Percentiles rank a stretch among this genome's conserved stretches.
Conservation (phyloP, 2,329 filamentous ascomycete species). For the Ophiocordyceps unilateralis region DNA sequence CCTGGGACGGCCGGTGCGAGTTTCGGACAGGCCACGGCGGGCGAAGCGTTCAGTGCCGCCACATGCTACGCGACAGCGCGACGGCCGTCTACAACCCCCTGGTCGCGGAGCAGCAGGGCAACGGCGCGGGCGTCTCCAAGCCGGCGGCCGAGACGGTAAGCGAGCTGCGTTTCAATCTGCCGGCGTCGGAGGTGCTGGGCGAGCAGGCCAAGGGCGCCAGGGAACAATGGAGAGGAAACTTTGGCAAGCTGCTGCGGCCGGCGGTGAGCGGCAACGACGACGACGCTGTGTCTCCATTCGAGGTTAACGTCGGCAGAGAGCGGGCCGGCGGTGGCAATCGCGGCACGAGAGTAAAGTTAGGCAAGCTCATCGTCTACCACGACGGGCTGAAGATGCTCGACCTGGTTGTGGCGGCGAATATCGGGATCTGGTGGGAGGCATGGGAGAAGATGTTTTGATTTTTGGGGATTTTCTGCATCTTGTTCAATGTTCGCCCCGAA, state of each 20-base stretch:
- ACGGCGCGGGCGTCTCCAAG: constrained; percentile 9
- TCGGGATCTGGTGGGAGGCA: constrained; percentile 85
- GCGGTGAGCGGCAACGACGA: constrained; percentile 11
- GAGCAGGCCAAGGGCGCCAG: constrained; percentile 15
- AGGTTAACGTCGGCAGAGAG: constrained; percentile 64
- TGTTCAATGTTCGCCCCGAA: too few species aligned
- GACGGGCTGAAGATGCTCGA: constrained; percentile 95
- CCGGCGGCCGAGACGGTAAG: constrained; percentile 38
- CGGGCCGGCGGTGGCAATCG: constrained; percentile 71
- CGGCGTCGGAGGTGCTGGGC: constrained; percentile 34
- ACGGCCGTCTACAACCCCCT: constrained; percentile 24
- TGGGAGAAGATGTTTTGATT: constrained; percentile 44
- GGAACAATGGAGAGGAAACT: constrained; percentile 21
- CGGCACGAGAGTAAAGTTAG: constrained; percentile 79
- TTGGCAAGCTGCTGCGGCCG: constrained; percentile 20
- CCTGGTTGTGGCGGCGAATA: constrained; percentile 74
- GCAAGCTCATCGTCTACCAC: constrained; percentile 77
- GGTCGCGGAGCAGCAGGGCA: constrained; percentile 16
- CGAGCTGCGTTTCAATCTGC: constrained; percentile 82
- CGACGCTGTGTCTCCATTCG: constrained; percentile 28
- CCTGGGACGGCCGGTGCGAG: constrained; percentile 76
- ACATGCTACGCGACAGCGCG: constrained; percentile 37
- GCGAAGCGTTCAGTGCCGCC: constrained; percentile 56
- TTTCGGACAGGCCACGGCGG: constrained; percentile 68
- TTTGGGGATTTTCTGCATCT: too few species aligned